A percentile compares a stretch with the other conserved stretches of the same genome.
Conservation (phyloP, 164 flowering plant genomes). For the Magnolia kwangsiensis region DNA sequence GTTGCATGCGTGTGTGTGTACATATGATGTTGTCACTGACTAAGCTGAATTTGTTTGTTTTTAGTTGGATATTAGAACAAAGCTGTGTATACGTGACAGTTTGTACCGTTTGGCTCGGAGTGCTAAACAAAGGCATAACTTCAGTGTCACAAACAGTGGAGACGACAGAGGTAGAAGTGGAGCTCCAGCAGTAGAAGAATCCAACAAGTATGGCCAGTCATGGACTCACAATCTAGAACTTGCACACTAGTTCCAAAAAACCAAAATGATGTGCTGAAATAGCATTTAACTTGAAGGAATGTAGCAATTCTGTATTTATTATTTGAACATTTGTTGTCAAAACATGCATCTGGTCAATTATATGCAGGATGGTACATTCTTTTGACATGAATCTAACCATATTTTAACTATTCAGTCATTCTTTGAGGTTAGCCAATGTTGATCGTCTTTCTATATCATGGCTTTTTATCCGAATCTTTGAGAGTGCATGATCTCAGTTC, state of each 20-base stretch:
- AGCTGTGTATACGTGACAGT: constrained; percentile 82
- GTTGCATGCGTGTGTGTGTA: not conserved
- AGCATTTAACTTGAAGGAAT: too few species aligned
- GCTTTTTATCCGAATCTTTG: too few species aligned
- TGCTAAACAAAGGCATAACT: constrained; percentile 72
- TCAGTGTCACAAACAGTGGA: constrained; percentile 20
- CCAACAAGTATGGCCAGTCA: constrained; percentile 38
- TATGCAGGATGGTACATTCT: too few species aligned
- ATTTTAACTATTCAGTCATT: too few species aligned
- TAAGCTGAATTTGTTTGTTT: constrained; percentile 19
- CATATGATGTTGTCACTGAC: not conserved
- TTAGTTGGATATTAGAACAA: constrained; percentile 82
- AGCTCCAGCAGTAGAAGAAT: constrained; percentile 34
- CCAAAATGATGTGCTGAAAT: too few species aligned
- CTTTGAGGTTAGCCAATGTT: too few species aligned
- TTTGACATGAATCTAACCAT: too few species aligned
- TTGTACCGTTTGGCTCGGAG: constrained; percentile 86
- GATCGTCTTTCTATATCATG: too few species aligned
- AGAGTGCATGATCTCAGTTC: too few species aligned
- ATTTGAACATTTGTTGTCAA: too few species aligned
- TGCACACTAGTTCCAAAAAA: not conserved
- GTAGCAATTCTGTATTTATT: too few species aligned
- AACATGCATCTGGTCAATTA: too few species aligned
- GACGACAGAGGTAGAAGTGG: constrained; percentile 33
- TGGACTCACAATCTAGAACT: not conserved